These are phyloP conservation scores for Colletotrichum sp. DNA, from an alignment of 2,329 filamentous ascomycete species.

Conservation along the genomic window DNA sequence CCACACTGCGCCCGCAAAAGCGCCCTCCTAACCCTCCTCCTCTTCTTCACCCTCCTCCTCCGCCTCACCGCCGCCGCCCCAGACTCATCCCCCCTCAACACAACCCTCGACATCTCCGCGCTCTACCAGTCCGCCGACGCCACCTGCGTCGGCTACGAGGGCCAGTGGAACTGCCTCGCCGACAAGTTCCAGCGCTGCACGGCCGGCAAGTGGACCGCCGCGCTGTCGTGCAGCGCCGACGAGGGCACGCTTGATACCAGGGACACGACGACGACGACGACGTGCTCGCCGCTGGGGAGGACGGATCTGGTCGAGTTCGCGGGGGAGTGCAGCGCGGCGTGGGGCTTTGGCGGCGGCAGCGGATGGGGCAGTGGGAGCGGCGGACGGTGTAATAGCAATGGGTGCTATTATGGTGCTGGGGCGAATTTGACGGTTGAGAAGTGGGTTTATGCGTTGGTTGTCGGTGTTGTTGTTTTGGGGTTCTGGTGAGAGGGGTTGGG, in stretches of 20 bases:
- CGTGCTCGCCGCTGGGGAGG: conserved; percentile 6
- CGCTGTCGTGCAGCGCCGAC: neutral
- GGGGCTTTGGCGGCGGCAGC: neutral
- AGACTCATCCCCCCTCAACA: conserved; percentile 21
- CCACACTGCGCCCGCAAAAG: neutral
- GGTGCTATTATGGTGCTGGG: conserved; percentile 5
- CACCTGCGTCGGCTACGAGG: conserved; percentile 47
- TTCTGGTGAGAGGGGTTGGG: neutral
- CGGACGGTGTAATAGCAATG: neutral
- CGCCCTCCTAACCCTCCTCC: neutral
- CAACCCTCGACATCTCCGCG: neutral
- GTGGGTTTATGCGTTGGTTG: neutral
- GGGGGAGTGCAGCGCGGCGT: conserved; percentile 10
- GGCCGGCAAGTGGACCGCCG: conserved; percentile 48
- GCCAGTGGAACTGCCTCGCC: conserved; percentile 61
- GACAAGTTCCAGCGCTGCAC: conserved; percentile 56
- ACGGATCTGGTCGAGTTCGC: conserved; percentile 10
- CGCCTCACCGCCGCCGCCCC: conserved; percentile 8
- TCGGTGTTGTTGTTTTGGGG: neutral
- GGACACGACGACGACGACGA: neutral
- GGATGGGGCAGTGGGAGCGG: neutral
- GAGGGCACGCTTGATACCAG: neutral
- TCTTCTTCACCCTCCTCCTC: neutral
- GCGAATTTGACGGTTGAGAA: neutral
- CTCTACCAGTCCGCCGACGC: conserved; percentile 38